Base-by-base conservation (phyloP, 2,329 filamentous ascomycete genomes). In the Sporothrix protearum region DNA sequence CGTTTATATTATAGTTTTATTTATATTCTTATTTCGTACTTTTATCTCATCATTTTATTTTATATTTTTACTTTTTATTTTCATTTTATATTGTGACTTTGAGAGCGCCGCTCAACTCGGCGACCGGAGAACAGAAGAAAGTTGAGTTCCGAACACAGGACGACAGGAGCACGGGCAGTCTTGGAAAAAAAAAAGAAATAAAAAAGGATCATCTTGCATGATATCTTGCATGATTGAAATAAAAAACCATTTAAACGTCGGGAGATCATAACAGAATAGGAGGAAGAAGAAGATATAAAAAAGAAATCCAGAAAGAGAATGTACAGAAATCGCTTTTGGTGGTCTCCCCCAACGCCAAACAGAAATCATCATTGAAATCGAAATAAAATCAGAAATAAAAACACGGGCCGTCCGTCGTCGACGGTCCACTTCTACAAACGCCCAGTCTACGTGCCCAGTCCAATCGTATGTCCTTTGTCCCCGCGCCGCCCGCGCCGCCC, bases 191-290 rank as follows among this genome's bases (percentile, higher is more conserved):
- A 12, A 9, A 8, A 25, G 16, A 12, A 64, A 45, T 16, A 55
- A 12, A 9, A 8, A 25, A 33, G 19, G 66, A 64, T 67, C 16
- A n/a, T 49, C 42, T 67, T 51, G 25, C 39, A 42, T 67, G 63
- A 67, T 67, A n/a, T 49, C 42, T 67, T 51, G 25, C 39, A 42
- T 67, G 63, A 67, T 67, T 51, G 63, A 49, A 67, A 67, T 42
- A 64, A 25, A 49, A 51, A 10, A 51, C 51, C 45, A 42, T 67
- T 28, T 16, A 42, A 33, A 57, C 2, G 53, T 57, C 4, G 12
- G 4, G 12, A 45, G 42, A 64, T 30, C 59, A 36, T 64, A 9
- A 45, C 10, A 36, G 45, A 6, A 25, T 61, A 42, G 22, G 33
- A 33, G 14, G 4, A 19, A 59, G 16, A 42, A 45, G n/a, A 36